phyloP scores from a whole-genome alignment of 208 protist species.

The Leishmania aethiopica region DNA sequence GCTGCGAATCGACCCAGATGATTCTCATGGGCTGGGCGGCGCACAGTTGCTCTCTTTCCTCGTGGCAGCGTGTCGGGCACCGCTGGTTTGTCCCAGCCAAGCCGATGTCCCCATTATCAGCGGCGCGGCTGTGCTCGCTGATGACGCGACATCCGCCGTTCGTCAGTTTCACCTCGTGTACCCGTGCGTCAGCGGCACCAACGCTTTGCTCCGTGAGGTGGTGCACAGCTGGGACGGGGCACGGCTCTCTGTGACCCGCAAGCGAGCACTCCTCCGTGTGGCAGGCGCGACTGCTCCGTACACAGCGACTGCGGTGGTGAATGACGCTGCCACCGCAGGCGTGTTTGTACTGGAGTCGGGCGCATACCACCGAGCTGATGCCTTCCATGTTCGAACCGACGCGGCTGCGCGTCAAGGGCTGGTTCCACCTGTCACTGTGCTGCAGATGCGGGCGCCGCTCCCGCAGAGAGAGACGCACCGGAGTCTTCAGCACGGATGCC shows the following conservation, averaged over 20 bases:
- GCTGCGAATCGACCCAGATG: constrained; percentile 5
- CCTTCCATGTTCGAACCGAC: constrained; percentile 12
- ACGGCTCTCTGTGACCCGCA: neutral
- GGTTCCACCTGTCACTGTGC: constrained; percentile 9
- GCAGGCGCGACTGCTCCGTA: constrained; percentile 7
- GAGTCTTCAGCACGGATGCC: constrained; percentile 12
- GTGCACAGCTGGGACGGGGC: constrained; percentile 12
- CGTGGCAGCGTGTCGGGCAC: constrained; percentile 10
- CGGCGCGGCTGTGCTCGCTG: constrained; percentile 2
- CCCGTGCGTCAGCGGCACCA: neutral
- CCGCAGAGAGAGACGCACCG: neutral
- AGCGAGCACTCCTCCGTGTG: constrained; percentile 17
- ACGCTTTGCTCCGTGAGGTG: constrained; percentile 17
- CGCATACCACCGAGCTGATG: constrained; percentile 1
- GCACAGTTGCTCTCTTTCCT: neutral
- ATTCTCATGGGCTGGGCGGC: neutral
- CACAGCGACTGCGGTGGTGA: constrained; percentile 3
- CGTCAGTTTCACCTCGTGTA: constrained; percentile 13
- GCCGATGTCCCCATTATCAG: neutral
- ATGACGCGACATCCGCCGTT: neutral
- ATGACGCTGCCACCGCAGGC: neutral
- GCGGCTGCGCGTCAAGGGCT: constrained; percentile 1
- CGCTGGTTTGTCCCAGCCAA: constrained; percentile 1
- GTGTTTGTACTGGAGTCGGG: constrained; percentile 11
- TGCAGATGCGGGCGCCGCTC: constrained; percentile 1